Conservation (phyloP, 2,329 filamentous ascomycete genomes). For the Epichloe elymi region DNA sequence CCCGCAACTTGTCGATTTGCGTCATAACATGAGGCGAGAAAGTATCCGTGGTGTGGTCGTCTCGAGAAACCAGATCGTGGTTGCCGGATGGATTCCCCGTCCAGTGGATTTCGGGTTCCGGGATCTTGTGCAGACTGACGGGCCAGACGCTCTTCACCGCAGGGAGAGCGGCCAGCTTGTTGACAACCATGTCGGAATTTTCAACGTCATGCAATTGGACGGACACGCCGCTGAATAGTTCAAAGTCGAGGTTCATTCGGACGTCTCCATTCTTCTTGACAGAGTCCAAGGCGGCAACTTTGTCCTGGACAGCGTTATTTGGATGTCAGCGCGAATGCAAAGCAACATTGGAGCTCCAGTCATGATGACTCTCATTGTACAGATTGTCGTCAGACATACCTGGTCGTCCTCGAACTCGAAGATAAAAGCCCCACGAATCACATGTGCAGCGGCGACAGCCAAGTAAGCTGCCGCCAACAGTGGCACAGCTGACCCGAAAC, state of each 20-base stretch:
- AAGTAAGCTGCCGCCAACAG: not conserved
- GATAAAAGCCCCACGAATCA: conserved; percentile 1
- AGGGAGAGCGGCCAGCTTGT: conserved; percentile 15
- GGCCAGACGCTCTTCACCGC: conserved; percentile 19
- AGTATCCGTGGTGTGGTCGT: not conserved
- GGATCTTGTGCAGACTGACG: conserved; percentile 5
- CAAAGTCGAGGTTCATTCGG: conserved; percentile 12
- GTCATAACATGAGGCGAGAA: conserved; percentile 9
- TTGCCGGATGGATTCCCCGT: not conserved
- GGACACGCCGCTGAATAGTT: conserved; percentile 15
- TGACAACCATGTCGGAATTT: conserved; percentile 22
- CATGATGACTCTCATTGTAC: too few species aligned
- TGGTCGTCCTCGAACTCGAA: conserved; percentile 2
- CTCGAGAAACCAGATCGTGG: conserved; percentile 1
- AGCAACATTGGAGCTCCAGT: too few species aligned
- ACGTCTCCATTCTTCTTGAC: conserved; percentile 3
- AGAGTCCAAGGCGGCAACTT: not conserved
- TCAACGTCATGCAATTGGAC: conserved; percentile 14
- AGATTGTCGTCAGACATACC: not conserved
- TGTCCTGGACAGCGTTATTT: not conserved
- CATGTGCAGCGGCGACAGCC: not conserved
- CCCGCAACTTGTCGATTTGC: conserved; percentile 8
- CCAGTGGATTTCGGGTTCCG: conserved; percentile 8
- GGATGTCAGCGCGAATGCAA: not conserved
- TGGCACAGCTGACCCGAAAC: not conserved